Evolutionary conservation across 2,329 filamentous ascomycete species (phyloP), one percentile per base, ranked within the genome.

Genomic region (Zarea fungicola): DNA sequence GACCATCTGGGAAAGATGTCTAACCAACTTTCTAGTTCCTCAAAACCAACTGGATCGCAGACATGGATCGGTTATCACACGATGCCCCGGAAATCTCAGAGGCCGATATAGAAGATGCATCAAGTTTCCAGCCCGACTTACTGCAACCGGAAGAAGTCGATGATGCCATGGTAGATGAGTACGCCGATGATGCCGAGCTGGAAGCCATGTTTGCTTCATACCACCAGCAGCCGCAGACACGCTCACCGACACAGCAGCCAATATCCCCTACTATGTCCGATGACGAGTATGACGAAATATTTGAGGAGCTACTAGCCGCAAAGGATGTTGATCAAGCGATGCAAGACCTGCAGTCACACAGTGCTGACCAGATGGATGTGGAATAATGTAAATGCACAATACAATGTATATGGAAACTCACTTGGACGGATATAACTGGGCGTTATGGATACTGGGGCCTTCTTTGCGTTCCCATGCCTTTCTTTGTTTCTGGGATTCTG

Each of bases 271-370:
- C 62, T 1, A 62, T 72, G 26, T 74, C 69, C 1, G 80, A 83
- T 45, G 79, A 83, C 39, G 80, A 83, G 36, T 84, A 83, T 57
- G 81, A 84, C 54, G 67, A 73, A 40, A 64, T 84, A 9, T 84
- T 96, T 53, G 65, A 61, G 11, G 67, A 70, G 49, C 56, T 70
- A 14, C 58, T 69, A 8, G 57, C 62, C 14, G 37, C 45, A 23
- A 48, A 48, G 37, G 37, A 48, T 22, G 29, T 48, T 11, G 45
- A 42, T 14, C 22, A 36, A 23, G 22, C 22, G 7, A 34, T 36
- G 11, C 62, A 65, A 52, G 63, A 68, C 48, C 55, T 58, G 25
- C 28, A 35, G 44, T 11, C 47, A 54, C 44, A 42, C 8, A 8
- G n/a, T 19, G 29, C 26, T 3, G 45, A 48, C 14, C n/a, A 41